Conservation (phyloP, 768 basidiomycete species). For the Thelephora ganbajun region DNA sequence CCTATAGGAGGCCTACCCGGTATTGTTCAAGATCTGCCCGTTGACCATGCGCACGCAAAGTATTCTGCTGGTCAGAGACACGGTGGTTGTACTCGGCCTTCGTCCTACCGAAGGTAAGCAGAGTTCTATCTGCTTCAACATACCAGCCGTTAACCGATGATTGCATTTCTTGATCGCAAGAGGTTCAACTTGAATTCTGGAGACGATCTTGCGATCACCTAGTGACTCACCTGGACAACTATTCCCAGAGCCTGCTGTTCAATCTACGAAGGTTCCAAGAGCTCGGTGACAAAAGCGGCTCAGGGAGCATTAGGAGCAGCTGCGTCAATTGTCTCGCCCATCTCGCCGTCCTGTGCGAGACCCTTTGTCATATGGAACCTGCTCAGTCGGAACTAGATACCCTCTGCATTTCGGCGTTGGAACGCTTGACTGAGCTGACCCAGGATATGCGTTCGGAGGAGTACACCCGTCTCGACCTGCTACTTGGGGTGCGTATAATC, state of each 20-base stretch:
- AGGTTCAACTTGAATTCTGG: not conserved
- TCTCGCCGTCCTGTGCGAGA: not conserved
- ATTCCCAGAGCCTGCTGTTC: not conserved
- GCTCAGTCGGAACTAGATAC: not conserved
- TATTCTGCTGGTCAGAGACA: not conserved
- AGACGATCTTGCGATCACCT: not conserved
- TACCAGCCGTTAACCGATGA: not conserved
- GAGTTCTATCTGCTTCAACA: not conserved
- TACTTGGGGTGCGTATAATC: not conserved
- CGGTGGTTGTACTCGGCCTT: not conserved
- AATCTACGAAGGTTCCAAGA: not conserved
- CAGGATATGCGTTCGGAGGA: not conserved
- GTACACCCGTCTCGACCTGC: not conserved
- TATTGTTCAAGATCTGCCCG: not conserved
- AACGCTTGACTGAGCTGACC: not conserved
- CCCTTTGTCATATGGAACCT: not conserved
- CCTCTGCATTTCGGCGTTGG: not conserved
- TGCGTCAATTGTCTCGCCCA: not conserved
- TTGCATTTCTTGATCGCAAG: not conserved
- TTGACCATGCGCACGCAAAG: not conserved
- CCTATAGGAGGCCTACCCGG: not conserved
- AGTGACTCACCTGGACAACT: not conserved
- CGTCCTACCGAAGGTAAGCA: not conserved
- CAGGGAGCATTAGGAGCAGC: not conserved
- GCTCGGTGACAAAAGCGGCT: not conserved